Percentiles rank a stretch among this genome's conserved stretches.
These are phyloP conservation scores for Ceratocystis lukuohia DNA, from an alignment of 2,329 filamentous ascomycete genomes.

Conservation along the genomic window DNA sequence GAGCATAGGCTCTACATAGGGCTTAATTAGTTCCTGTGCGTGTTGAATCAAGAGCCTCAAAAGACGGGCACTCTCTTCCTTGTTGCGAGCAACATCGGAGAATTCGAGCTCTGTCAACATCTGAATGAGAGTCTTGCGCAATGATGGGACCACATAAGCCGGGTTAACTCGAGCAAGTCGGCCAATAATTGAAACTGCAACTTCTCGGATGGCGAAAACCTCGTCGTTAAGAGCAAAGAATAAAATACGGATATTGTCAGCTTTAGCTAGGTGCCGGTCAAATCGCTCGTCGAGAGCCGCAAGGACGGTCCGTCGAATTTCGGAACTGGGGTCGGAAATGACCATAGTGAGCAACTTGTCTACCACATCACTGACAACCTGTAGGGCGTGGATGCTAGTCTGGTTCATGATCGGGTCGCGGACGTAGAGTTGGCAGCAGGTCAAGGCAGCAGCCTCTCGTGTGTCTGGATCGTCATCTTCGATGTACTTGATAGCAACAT, in stretches of 20 bases:
- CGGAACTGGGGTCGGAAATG: constrained; percentile 78
- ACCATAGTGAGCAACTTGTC: constrained; percentile 91
- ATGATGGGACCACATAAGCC: constrained; percentile 89
- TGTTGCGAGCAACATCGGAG: constrained; percentile 83
- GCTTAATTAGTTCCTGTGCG: constrained; percentile 82
- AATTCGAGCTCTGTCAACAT: constrained; percentile 93
- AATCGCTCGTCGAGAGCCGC: constrained; percentile 85
- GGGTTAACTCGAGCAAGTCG: constrained; percentile 83
- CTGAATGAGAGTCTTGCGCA: constrained; percentile 90
- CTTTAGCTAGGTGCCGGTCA: constrained; percentile 89
- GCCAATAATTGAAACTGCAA: constrained; percentile 90
- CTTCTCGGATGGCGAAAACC: constrained; percentile 80
- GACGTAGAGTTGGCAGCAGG: constrained; percentile 94
- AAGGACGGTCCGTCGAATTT: constrained; percentile 79
- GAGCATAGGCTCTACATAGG: constrained; percentile 94
- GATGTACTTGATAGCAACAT: constrained; percentile 95
- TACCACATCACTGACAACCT: constrained; percentile 95
- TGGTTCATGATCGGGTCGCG: constrained; percentile 96
- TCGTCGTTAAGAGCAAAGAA: constrained; percentile 96
- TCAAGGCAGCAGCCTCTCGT: constrained; percentile 84
- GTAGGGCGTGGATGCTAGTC: constrained; percentile 89
- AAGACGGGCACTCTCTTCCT: constrained; percentile 89
- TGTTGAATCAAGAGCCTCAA: constrained; percentile 88
- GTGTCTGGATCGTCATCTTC: constrained; percentile 92
- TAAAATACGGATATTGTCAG: constrained; percentile 89